Conservation (phyloP, 805 yeast species). For the Suhomyces xylopsoci region DNA sequence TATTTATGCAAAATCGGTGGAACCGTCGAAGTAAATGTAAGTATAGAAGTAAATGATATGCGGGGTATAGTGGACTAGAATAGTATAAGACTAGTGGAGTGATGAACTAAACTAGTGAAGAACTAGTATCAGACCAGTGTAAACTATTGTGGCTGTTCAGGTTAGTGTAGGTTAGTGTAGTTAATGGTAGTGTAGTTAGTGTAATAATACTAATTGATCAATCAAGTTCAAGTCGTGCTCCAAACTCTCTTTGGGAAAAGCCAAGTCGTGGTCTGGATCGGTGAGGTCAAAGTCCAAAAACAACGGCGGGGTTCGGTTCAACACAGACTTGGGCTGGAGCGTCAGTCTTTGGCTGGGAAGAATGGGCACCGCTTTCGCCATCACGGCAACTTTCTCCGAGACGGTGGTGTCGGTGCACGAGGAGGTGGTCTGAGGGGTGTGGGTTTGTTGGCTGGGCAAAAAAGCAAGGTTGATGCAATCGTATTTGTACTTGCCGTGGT, state of each 20-base stretch:
- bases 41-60: slow-evolving; percentile 1
- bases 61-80: not conserved
- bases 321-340: not conserved
- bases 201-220: slow-evolving; percentile 4
- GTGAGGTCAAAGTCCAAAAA: slow-evolving; percentile 2
- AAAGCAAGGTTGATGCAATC: slow-evolving; percentile 14
- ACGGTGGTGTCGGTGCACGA: not conserved
- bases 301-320: not conserved
- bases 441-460: slow-evolving; percentile 3
- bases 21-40: not conserved
- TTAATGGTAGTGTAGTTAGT: no score
- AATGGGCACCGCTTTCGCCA: slow-evolving; percentile 1
- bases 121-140: no score
- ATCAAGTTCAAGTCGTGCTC: slow-evolving; percentile 11
- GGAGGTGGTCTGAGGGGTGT: not conserved
- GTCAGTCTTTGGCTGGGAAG: slow-evolving; percentile 6
- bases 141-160: no score
- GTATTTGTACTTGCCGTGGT: slow-evolving; percentile 7
- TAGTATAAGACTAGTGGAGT: not conserved
- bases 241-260: slow-evolving; percentile 1
- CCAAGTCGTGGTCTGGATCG: slow-evolving; percentile 6
- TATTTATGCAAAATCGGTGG: not conserved
- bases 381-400: not conserved
- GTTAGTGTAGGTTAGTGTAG: no score
- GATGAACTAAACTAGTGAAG: no score